Evolutionary conservation across 345 rosid genomes (phyloP).

Genomic region (Salix exigua): DNA sequence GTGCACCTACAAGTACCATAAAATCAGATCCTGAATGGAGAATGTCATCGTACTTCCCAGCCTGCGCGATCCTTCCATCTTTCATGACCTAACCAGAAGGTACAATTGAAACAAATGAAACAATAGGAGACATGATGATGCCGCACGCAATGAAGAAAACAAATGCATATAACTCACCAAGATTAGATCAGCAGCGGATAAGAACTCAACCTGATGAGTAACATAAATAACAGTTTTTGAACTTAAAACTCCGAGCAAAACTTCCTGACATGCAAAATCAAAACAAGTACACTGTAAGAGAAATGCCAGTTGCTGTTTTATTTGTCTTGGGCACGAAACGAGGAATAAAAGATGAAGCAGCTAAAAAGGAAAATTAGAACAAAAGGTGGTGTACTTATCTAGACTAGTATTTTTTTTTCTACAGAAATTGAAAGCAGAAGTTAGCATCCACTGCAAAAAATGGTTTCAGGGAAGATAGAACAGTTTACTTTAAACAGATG

Average conservation of each 20-base stretch:
- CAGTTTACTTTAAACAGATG: conserved; percentile 26
- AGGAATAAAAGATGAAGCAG: neutral
- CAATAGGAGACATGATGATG: neutral
- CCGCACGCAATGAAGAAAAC: neutral
- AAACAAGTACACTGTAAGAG: neutral
- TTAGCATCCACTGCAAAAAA: neutral
- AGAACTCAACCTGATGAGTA: conserved; percentile 62
- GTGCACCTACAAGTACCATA: conserved; percentile 77
- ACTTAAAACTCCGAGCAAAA: conserved; percentile 44
- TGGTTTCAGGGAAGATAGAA: neutral
- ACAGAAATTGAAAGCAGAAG: neutral
- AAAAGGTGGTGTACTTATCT: neutral
- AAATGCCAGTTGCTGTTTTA: neutral
- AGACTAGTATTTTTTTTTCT: neutral
- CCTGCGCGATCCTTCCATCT: conserved; percentile 70
- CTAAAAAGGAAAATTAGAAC: neutral
- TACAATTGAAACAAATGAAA: neutral
- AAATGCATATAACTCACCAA: conserved; percentile 39
- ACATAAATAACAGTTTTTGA: conserved; percentile 57
- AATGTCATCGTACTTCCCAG: conserved; percentile 66
- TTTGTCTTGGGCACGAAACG: neutral
- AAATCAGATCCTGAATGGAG: conserved; percentile 62
- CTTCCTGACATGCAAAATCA: conserved; percentile 38
- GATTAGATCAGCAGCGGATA: conserved; percentile 63
- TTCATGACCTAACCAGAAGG: conserved; percentile 58